Percentiles rank a stretch among this genome's conserved stretches.
phyloP scores from a whole-genome alignment of 1,284 basidiomycete species.

The Malassezia nana region DNA sequence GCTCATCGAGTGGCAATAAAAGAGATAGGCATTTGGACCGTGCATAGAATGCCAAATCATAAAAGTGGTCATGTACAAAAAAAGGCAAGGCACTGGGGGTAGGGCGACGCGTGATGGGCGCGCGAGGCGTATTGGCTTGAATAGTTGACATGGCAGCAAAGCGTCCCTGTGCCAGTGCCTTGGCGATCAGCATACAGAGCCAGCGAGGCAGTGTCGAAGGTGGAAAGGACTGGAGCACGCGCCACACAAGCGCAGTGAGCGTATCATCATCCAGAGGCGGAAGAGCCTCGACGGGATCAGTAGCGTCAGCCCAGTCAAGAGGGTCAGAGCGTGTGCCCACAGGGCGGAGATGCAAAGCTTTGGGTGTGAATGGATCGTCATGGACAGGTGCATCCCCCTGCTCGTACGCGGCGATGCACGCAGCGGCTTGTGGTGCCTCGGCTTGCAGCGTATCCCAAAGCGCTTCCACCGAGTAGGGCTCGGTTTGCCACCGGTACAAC shows the following conservation, averaged over 20 bases:
- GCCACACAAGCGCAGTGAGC: conserved; percentile 3
- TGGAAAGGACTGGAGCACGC: not conserved
- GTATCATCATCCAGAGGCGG: not conserved
- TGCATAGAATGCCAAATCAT: conserved; percentile 11
- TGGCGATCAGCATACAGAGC: conserved; percentile 8
- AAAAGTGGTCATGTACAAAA: conserved; percentile 1
- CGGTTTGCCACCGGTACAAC: not conserved
- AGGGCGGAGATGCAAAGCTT: not conserved
- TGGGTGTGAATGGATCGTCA: not conserved
- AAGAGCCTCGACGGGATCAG: not conserved
- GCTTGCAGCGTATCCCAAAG: not conserved
- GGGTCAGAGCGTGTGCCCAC: conserved; percentile 11
- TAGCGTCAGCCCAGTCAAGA: conserved; percentile 11
- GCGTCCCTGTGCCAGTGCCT: conserved; percentile 9
- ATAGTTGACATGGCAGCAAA: not conserved
- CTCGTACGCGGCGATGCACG: not conserved
- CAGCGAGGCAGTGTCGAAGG: not conserved
- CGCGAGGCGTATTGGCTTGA: not conserved
- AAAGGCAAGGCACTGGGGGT: not conserved
- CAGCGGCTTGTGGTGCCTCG: not conserved
- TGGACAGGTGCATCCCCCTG: not conserved
- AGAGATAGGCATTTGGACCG: not conserved
- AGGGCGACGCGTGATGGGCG: not conserved
- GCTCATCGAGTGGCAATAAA: not conserved
- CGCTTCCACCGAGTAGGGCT: conserved; percentile 1